phyloP scores from a whole-genome alignment of 495 filamentous ascomycete species.

The Neurospora tetrasperma region DNA sequence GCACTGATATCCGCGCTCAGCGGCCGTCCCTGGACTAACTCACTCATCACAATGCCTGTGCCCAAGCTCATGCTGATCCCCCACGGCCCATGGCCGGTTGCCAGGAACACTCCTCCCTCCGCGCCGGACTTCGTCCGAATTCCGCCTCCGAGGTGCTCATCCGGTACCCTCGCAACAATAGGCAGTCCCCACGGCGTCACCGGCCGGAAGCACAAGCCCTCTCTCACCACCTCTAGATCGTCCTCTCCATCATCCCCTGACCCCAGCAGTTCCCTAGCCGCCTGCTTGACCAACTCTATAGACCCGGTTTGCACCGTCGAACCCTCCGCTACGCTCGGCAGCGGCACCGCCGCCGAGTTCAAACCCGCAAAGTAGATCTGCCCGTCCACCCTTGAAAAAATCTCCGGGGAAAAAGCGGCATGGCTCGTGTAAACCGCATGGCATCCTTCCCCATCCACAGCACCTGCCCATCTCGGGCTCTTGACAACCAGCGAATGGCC shows the following conservation, averaged over 20 bases:
- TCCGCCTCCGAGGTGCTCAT: conserved; percentile 40
- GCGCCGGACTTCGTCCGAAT: conserved; percentile 29
- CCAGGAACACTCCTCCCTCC: conserved; percentile 59
- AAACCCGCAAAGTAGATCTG: conserved; percentile 69
- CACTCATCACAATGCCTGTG: conserved; percentile 55
- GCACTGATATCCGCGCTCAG: conserved; percentile 39
- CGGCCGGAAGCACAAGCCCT: conserved; percentile 65
- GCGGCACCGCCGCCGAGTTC: conserved; percentile 46
- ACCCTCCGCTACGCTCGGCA: conserved; percentile 47
- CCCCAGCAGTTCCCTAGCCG: conserved; percentile 48
- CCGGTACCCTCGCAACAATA: conserved; percentile 45
- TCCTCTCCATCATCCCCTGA: conserved; percentile 23
- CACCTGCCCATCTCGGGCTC: conserved; percentile 45
- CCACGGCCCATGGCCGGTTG: conserved; percentile 67
- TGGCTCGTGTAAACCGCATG: conserved; percentile 61
- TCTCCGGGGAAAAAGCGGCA: conserved; percentile 57
- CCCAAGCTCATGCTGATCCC: conserved; percentile 53
- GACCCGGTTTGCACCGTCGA: conserved; percentile 31
- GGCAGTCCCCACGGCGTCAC: conserved; percentile 52
- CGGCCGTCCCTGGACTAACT: conserved; percentile 46
- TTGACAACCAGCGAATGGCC: conserved; percentile 62
- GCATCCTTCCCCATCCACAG: conserved; percentile 32
- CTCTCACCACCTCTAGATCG: conserved; percentile 52
- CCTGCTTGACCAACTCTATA: conserved; percentile 42
- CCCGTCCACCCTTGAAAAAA: conserved; percentile 54